Evolutionary conservation across 75 land plant species (phyloP).

Genomic region (Cunninghamia lanceolata): DNA sequence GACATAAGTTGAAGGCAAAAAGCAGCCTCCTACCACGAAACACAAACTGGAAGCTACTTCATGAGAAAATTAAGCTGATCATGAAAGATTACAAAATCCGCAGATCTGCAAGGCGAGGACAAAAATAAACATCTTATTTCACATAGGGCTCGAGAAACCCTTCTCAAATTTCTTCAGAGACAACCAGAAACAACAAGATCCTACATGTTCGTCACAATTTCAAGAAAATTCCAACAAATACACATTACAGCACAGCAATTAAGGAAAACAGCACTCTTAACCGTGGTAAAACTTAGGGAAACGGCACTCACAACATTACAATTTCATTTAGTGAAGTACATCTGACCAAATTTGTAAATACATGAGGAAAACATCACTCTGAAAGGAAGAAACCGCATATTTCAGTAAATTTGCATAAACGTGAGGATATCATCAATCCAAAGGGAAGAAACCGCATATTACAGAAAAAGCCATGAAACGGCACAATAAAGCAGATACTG

Average conservation of each 20-base stretch:
- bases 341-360: not conserved
- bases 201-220: too few relatives aligned
- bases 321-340: not conserved
- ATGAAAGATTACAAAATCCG: not conserved
- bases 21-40: not conserved
- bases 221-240: not conserved
- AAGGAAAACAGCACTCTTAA: not conserved
- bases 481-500: too few relatives aligned
- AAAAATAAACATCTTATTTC: not conserved
- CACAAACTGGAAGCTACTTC: not conserved
- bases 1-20: not conserved
- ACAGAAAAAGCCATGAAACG: too few relatives aligned
- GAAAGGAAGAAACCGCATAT: not conserved
- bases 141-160: not conserved
- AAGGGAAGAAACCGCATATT: too few relatives aligned
- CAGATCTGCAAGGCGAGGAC: not conserved
- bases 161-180: not conserved
- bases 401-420: not conserved
- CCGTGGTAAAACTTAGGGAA: not conserved
- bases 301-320: not conserved
- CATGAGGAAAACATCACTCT: not conserved
- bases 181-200: too few relatives aligned
- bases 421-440: too few relatives aligned
- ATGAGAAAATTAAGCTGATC: not conserved
- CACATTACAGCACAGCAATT: not conserved